phyloP scores from a whole-genome alignment of 2,329 filamentous ascomycete species.

The Dichotomopilus funicola region DNA sequence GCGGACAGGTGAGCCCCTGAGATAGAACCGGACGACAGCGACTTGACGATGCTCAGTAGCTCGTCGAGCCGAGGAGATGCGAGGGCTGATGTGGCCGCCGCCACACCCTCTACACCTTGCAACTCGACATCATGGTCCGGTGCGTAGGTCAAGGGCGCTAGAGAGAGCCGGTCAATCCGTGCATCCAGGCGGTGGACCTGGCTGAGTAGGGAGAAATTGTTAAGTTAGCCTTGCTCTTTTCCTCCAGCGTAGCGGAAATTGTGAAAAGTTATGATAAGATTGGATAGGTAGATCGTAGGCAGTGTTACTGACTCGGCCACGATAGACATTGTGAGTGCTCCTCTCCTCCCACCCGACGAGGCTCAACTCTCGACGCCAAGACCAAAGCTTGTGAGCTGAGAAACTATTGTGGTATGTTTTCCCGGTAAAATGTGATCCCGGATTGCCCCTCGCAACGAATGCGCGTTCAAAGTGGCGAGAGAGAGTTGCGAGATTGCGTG shows the following conservation, averaged over 20 bases:
- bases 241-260: no score
- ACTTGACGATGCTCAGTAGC: slow-evolving; percentile 61
- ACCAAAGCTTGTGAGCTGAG: background rate
- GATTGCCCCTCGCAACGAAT: slow-evolving; percentile 5
- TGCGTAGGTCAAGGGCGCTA: slow-evolving; percentile 34
- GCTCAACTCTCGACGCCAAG: slow-evolving; percentile 11
- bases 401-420: background rate
- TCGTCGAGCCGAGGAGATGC: slow-evolving; percentile 51
- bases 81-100: slow-evolving; percentile 32
- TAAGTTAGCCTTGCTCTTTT: no score
- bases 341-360: slow-evolving; percentile 10
- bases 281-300: background rate
- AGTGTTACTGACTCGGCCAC: slow-evolving; percentile 37
- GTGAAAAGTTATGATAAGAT: slow-evolving; percentile 15
- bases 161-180: slow-evolving; percentile 57
- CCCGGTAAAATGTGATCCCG: background rate
- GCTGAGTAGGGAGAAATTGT: slow-evolving; percentile 30
- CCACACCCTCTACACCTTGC: slow-evolving; percentile 21
- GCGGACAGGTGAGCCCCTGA: slow-evolving; percentile 56
- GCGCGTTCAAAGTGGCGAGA: slow-evolving; percentile 20
- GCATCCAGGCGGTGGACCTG: slow-evolving; percentile 58
- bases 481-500: slow-evolving; percentile 8
- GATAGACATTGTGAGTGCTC: slow-evolving; percentile 35
- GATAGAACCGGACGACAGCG: slow-evolving; percentile 62
- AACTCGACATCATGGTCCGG: slow-evolving; percentile 35